Percentiles rank a stretch among this genome's conserved stretches.
These are phyloP conservation scores for Aspergillus sp. DNA, from an alignment of 2,329 filamentous ascomycete species.

Conservation along the genomic window DNA sequence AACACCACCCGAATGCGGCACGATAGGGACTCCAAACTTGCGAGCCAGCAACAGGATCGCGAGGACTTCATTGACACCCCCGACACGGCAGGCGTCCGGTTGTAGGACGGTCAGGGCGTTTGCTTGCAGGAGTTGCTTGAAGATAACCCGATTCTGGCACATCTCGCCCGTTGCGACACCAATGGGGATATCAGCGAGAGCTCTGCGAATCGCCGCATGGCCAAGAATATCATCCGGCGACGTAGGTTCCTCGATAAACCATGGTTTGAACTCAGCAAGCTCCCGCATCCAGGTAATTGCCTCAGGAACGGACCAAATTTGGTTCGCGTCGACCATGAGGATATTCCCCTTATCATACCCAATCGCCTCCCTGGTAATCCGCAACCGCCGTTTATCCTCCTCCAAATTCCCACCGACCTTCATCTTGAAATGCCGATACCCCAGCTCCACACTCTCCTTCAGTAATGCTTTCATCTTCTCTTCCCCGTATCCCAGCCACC, in stretches of 20 bases:
- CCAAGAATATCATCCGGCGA: constrained; percentile 84
- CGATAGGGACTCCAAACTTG: constrained; percentile 66
- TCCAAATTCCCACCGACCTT: constrained; percentile 74
- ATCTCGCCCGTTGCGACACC: constrained; percentile 89
- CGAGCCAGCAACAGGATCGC: constrained; percentile 78
- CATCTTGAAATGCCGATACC: constrained; percentile 83
- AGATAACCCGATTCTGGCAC: constrained; percentile 90
- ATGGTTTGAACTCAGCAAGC: constrained; percentile 68
- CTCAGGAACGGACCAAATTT: constrained; percentile 81
- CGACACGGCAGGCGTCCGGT: constrained; percentile 82
- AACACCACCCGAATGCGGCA: constrained; percentile 83
- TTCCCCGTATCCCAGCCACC: constrained; percentile 86
- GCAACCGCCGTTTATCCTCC: constrained; percentile 62
- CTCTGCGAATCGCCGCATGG: constrained; percentile 76
- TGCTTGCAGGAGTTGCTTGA: constrained; percentile 79
- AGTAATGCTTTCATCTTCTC: constrained; percentile 76
- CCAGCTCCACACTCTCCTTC: constrained; percentile 65
- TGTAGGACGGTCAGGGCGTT: constrained; percentile 83
- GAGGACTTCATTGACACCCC: constrained; percentile 84
- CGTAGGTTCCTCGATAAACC: constrained; percentile 94
- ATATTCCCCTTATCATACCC: constrained; percentile 77
- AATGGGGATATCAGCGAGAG: constrained; percentile 58
- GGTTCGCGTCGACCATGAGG: constrained; percentile 85
- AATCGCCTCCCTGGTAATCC: constrained; percentile 70
- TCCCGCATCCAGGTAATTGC: constrained; percentile 81